A percentile compares a stretch with the other conserved stretches of the same genome.
These are phyloP conservation scores for Oemleria cerasiformis DNA, from an alignment of 306 rosid genomes.

Conservation along the genomic window DNA sequence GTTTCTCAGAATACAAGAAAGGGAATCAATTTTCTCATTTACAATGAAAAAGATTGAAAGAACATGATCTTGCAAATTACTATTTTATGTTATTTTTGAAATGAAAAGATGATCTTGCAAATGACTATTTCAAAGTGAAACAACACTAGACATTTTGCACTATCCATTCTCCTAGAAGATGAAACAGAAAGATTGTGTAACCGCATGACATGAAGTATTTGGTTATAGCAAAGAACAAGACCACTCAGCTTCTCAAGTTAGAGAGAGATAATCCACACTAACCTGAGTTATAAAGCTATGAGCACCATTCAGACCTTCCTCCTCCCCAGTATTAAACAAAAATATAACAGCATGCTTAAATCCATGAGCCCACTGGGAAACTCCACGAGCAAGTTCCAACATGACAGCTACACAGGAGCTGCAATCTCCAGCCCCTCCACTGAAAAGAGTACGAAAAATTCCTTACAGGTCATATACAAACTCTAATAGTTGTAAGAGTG, in stretches of 20 bases:
- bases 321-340: conserved; percentile 93
- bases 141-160: neutral
- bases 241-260: neutral
- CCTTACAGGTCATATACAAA: conserved; percentile 15
- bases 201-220: conserved; percentile 3
- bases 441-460: conserved; percentile 41
- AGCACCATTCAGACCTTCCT: conserved; percentile 96
- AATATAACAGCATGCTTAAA: conserved; percentile 76
- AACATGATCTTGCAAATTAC: too few relatives aligned
- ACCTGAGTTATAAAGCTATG: conserved; percentile 98
- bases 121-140: neutral
- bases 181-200: neutral
- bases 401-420: conserved; percentile 90
- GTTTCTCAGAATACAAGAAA: neutral
- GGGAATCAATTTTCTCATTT: neutral
- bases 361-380: conserved; percentile 98
- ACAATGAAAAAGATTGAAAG: too few relatives aligned
- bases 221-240: neutral
- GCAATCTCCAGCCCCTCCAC: conserved; percentile 98
- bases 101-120: neutral
- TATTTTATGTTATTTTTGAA: too few relatives aligned
- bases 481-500: neutral
- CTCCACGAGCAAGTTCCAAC: conserved; percentile 96
- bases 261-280: conserved; percentile 16
- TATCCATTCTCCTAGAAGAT: neutral